Conservation (phyloP, 164 flowering plant species). For the Macadamia tetraphylla region DNA sequence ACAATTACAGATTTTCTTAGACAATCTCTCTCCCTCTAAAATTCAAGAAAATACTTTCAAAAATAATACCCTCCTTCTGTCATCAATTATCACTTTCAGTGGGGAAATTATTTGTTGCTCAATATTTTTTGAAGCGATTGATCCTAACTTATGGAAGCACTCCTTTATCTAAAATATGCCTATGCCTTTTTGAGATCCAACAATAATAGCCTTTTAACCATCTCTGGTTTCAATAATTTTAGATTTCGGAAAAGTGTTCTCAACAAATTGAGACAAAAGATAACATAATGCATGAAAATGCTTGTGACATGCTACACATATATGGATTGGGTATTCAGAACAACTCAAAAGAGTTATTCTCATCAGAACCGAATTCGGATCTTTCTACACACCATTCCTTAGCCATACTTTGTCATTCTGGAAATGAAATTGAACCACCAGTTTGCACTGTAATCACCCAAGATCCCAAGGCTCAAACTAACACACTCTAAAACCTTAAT, state of each 20-base stretch:
- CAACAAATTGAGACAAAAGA: slow-evolving; percentile 38
- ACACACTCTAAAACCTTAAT: too few relatives aligned
- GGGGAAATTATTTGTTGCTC: slow-evolving; percentile 32
- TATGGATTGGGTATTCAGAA: slow-evolving; percentile 69
- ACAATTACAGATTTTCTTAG: too few relatives aligned
- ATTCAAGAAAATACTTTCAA: slow-evolving; percentile 48
- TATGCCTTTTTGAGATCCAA: slow-evolving; percentile 39
- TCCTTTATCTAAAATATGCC: slow-evolving; percentile 44
- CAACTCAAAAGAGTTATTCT: slow-evolving; percentile 36
- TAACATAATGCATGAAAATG: slow-evolving; percentile 57
- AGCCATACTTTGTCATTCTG: slow-evolving; percentile 90
- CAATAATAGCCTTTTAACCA: slow-evolving; percentile 31
- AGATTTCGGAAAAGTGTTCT: slow-evolving; percentile 30
- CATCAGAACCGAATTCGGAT: slow-evolving; percentile 57
- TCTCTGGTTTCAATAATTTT: slow-evolving; percentile 35
- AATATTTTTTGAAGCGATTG: slow-evolving; percentile 17
- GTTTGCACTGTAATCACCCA: too few relatives aligned
- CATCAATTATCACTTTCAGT: slow-evolving; percentile 24
- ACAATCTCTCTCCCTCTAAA: too few relatives aligned
- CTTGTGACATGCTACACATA: slow-evolving; percentile 69
- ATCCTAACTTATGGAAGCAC: slow-evolving; percentile 28
- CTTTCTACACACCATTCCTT: slow-evolving; percentile 85
- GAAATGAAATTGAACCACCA: slow-evolving; percentile 54
- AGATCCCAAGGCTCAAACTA: too few relatives aligned
- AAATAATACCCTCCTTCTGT: slow-evolving; percentile 40